A percentile compares a stretch with the other conserved stretches of the same genome.
Evolutionary conservation across 306 rosid species (phyloP).

Genomic region (Sophora flavescens): DNA sequence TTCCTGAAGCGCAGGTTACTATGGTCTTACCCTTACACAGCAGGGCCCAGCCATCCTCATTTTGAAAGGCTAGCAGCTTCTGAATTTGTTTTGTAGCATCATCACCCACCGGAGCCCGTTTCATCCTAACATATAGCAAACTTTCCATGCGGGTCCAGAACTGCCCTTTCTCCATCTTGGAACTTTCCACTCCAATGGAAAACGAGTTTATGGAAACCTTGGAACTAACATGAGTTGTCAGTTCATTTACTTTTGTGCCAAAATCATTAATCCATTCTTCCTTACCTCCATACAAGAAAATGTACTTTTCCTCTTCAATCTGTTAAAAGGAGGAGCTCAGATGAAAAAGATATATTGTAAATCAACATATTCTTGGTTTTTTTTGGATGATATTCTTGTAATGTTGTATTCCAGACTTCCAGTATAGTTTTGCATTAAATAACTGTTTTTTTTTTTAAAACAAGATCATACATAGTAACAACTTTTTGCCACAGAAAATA

Average conservation of each 20-base stretch:
- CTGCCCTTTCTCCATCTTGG: background rate
- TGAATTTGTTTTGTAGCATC: background rate
- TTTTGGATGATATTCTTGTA: too few species aligned
- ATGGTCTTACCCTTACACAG: background rate
- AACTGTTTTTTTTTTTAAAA: too few species aligned
- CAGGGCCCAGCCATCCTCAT: background rate
- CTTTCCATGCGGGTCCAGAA: background rate
- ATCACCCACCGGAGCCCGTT: background rate
- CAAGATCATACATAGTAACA: too few species aligned
- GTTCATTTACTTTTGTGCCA: background rate
- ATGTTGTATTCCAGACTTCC: too few species aligned
- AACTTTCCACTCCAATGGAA: background rate
- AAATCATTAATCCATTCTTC: background rate
- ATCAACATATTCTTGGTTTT: too few species aligned
- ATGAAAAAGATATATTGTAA: too few species aligned
- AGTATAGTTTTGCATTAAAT: too few species aligned
- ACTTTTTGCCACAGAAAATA: too few species aligned
- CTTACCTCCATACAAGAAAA: constrained; percentile 7
- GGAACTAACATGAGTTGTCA: background rate
- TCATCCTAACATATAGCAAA: background rate
- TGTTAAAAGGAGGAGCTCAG: background rate
- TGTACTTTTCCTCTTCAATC: background rate
- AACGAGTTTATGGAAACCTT: background rate
- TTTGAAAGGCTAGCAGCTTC: background rate
- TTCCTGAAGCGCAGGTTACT: background rate